Evolutionary conservation across 306 rosid genomes (phyloP).

Genomic region (Fragaria nilgerrensis): DNA sequence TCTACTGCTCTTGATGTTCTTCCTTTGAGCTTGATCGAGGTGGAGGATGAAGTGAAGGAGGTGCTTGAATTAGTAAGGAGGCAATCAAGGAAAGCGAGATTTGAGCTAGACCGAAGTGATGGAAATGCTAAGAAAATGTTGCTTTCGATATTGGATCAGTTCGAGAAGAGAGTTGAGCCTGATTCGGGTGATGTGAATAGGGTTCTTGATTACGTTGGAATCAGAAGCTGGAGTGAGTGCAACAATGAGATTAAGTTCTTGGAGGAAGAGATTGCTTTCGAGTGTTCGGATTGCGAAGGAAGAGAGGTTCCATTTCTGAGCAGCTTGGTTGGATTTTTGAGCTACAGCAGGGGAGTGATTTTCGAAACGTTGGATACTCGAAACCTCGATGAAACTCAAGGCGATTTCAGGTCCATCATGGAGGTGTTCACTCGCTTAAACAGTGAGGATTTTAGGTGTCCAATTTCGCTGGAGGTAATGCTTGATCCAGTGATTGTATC

Average conservation of each 20-base stretch:
- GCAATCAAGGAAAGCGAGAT: slow-evolving; percentile 52
- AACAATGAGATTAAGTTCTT: slow-evolving; percentile 54
- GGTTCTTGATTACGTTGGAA: slow-evolving; percentile 45
- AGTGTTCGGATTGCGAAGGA: slow-evolving; percentile 21
- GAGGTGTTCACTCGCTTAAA: slow-evolving; percentile 42
- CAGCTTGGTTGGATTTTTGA: slow-evolving; percentile 56
- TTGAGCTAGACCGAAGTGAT: slow-evolving; percentile 47
- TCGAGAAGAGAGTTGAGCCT: slow-evolving; percentile 61
- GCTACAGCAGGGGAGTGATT: slow-evolving; percentile 58
- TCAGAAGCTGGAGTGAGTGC: slow-evolving; percentile 59
- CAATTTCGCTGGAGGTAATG: slow-evolving; percentile 79
- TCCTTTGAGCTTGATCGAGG: slow-evolving; percentile 37
- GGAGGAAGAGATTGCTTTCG: slow-evolving; percentile 46
- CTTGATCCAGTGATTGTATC: slow-evolving; percentile 81
- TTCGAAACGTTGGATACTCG: slow-evolving; percentile 48
- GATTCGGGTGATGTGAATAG: slow-evolving; percentile 23
- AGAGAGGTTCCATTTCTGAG: slow-evolving; percentile 46
- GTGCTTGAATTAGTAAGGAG: slow-evolving; percentile 45
- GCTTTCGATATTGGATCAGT: slow-evolving; percentile 31
- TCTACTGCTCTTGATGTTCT: slow-evolving; percentile 68
- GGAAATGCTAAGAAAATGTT: slow-evolving; percentile 21
- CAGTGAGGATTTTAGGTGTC: slow-evolving; percentile 72
- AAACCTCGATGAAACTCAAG: background rate
- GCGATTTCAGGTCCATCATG: slow-evolving; percentile 29
- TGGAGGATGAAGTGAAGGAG: slow-evolving; percentile 61